phyloP scores from a whole-genome alignment of 2,329 filamentous ascomycete species.

The Trichoderma sp. region DNA sequence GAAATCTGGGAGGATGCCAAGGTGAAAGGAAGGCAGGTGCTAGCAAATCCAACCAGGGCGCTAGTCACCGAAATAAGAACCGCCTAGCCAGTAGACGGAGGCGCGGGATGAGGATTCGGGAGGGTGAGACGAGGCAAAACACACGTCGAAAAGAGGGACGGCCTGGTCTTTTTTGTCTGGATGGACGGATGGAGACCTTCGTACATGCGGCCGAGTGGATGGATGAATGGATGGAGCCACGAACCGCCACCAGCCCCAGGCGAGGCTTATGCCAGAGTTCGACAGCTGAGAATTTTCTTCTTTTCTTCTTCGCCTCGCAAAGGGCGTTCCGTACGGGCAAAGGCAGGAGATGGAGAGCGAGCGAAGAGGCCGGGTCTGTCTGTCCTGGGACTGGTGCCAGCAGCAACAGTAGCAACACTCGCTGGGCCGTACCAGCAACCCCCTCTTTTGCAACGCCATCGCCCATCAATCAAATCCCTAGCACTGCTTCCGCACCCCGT shows the following conservation, averaged over 20 bases:
- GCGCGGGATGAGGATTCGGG: slow-evolving; percentile 6
- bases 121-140: slow-evolving; percentile 22
- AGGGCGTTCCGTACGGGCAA: slow-evolving; percentile 9
- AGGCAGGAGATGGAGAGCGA: background rate
- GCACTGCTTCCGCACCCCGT: background rate
- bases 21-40: background rate
- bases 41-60: slow-evolving; percentile 14
- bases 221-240: slow-evolving; percentile 23
- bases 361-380: background rate
- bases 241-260: slow-evolving; percentile 21
- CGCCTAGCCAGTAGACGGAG: slow-evolving; percentile 5
- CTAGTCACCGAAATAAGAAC: slow-evolving; percentile 13
- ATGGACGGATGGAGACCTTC: slow-evolving; percentile 12
- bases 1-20: background rate
- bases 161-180: slow-evolving; percentile 20
- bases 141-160: slow-evolving; percentile 18
- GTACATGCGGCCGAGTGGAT: slow-evolving; percentile 21
- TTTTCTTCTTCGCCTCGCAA: background rate
- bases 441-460: background rate
- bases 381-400: background rate
- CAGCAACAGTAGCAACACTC: background rate
- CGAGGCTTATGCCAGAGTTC: background rate
- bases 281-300: slow-evolving; percentile 1
- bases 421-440: background rate
- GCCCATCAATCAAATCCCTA: background rate